Conservation (phyloP, 495 filamentous ascomycete genomes). For the Talaromyces proteolyticus region DNA sequence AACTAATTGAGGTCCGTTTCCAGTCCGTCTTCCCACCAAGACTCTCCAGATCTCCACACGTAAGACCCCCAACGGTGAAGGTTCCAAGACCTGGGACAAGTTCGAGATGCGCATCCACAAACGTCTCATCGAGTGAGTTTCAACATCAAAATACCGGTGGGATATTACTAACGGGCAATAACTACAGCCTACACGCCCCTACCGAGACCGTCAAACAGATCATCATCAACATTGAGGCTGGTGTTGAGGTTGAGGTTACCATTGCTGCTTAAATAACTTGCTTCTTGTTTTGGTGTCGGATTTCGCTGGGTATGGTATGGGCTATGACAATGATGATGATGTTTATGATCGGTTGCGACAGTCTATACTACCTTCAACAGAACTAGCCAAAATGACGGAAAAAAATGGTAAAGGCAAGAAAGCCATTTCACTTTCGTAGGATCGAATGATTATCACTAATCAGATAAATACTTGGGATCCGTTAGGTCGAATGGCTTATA, state of each 20-base stretch:
- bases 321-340: neutral
- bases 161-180: conserved; percentile 9
- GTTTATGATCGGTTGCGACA: neutral
- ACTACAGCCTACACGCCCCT: conserved; percentile 78
- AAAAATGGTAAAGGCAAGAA: conserved; percentile 5
- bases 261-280: conserved; percentile 82
- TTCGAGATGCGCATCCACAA: conserved; percentile 99
- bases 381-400: conserved; percentile 2
- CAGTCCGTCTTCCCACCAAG: conserved; percentile 96
- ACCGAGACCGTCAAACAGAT: conserved; percentile 99
- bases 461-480: too few species aligned
- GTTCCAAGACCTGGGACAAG: conserved; percentile 99
- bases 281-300: conserved; percentile 3
- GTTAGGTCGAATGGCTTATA: too few species aligned
- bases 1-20: neutral
- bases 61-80: conserved; percentile 98
- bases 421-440: neutral
- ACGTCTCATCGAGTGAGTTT: conserved; percentile 83
- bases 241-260: conserved; percentile 99
- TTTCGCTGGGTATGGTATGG: conserved; percentile 3
- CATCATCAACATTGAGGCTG: conserved; percentile 99
- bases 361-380: neutral
- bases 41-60: conserved; percentile 90
- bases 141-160: neutral
- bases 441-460: neutral